Evolutionary conservation across 2,329 filamentous ascomycete species (phyloP).

Genomic region (Beauveria rudraprayagi): DNA sequence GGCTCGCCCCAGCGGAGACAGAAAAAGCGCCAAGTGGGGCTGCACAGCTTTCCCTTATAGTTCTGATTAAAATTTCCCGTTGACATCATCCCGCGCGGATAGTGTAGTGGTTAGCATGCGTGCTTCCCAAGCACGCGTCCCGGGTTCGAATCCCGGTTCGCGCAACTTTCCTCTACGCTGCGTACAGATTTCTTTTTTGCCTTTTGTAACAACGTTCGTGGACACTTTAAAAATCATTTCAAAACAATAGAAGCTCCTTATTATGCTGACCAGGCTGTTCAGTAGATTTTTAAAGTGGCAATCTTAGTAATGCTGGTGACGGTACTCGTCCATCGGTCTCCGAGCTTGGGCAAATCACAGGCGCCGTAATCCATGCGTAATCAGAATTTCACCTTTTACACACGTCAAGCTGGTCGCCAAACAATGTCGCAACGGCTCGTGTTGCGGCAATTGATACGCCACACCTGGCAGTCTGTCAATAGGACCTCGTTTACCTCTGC

Average conservation of each 20-base stretch:
- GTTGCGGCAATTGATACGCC: slow-evolving; percentile 4
- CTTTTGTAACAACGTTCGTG: too few relatives aligned
- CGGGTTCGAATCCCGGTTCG: slow-evolving; percentile 14
- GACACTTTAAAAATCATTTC: too few relatives aligned
- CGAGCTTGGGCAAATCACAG: slow-evolving; percentile 10
- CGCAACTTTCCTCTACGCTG: slow-evolving; percentile 12
- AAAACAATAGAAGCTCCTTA: too few relatives aligned
- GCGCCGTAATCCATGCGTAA: slow-evolving; percentile 8
- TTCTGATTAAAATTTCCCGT: background rate
- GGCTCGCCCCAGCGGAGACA: background rate
- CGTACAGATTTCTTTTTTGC: background rate
- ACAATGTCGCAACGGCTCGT: slow-evolving; percentile 7
- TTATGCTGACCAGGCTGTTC: background rate
- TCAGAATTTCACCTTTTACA: background rate
- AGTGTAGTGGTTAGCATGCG: slow-evolving; percentile 14
- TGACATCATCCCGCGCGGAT: slow-evolving; percentile 10
- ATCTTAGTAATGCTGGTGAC: slow-evolving; percentile 9
- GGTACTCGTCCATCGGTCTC: slow-evolving; percentile 9
- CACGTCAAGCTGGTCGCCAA: background rate
- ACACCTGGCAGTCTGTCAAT: background rate
- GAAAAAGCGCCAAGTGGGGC: slow-evolving; percentile 5
- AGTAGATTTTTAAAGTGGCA: background rate
- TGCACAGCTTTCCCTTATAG: background rate
- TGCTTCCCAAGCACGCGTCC: slow-evolving; percentile 13
- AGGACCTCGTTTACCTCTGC: background rate